Percentiles rank a stretch among this genome's conserved stretches.
phyloP scores from a whole-genome alignment of 2,329 filamentous ascomycete species.

The Penicillium sp. region DNA sequence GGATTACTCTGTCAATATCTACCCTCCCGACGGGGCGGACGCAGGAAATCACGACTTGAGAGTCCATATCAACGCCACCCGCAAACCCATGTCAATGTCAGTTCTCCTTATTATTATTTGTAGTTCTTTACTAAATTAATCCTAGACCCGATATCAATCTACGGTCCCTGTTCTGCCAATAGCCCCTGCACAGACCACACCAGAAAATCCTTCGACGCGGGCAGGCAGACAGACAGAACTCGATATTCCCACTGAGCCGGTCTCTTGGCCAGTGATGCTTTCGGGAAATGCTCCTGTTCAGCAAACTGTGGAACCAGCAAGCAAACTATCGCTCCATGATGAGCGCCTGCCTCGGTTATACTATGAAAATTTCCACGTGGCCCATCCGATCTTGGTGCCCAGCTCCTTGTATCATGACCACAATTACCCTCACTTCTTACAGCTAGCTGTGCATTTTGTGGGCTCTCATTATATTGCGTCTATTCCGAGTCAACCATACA shows the following conservation, averaged over 20 bases:
- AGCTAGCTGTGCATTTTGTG: slow-evolving; percentile 53
- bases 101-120: not conserved
- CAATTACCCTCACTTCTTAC: slow-evolving; percentile 48
- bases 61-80: slow-evolving; percentile 14
- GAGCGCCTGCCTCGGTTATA: slow-evolving; percentile 48
- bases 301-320: slow-evolving; percentile 16
- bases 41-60: slow-evolving; percentile 37
- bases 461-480: slow-evolving; percentile 52
- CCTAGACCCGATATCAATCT: slow-evolving; percentile 10
- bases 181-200: slow-evolving; percentile 14
- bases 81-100: slow-evolving; percentile 14
- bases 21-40: slow-evolving; percentile 65
- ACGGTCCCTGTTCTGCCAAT: slow-evolving; percentile 11
- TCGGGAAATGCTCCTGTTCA: slow-evolving; percentile 16
- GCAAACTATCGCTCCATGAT: slow-evolving; percentile 25
- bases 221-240: slow-evolving; percentile 15
- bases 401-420: slow-evolving; percentile 39
- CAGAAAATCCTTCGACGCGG: slow-evolving; percentile 20
- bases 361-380: slow-evolving; percentile 54
- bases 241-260: slow-evolving; percentile 20
- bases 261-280: slow-evolving; percentile 25
- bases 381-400: slow-evolving; percentile 57
- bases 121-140: not conserved
- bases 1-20: slow-evolving; percentile 66
- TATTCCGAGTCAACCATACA: slow-evolving; percentile 22